Evolutionary conservation across 306 rosid genomes (phyloP), one percentile per base, ranked within the genome.

Genomic region (Abrus pulchellus): DNA sequence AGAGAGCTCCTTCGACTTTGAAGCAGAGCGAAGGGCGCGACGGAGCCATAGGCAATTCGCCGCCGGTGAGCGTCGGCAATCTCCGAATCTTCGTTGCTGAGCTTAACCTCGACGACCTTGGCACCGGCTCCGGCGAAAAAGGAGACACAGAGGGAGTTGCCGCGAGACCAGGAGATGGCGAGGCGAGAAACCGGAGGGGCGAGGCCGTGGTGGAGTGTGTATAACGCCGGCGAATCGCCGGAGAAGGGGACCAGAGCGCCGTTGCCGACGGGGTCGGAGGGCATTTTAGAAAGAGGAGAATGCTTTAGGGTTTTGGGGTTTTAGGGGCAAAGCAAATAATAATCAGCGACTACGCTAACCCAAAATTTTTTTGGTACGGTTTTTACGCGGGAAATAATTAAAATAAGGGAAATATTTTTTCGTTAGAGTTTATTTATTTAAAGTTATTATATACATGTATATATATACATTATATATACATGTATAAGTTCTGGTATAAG

Each of bases 91-190:
- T 86, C 97, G 27, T 80, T 63, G 3, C 82, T 76, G 52, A 94
- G 92, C 83, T 85, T 89, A 40, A 94, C 89, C 86, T 94, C 99
- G 59, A 93, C 56, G 41, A 93, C 95, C 71, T 85, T 89, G 29
- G 97, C 94, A 3, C 91, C 93, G 0, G 34, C 69, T 13, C 78
- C 80, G 0, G 67, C 76, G 68, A 93, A 89, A 41, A 91, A 85
- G 14, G 99, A 89, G 70, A 95, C 88, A 69, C 92, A 93, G 55
- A 95, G 91, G 30, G 93, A 82, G 82, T 90, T 93, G 78, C 97
- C 99, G 74, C 88, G 88, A 74, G 91, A 84, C 97, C 97, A 95
- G 69, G 97, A 95, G 56, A 95, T 78, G 74, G 96, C 83, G 34
- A 91, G 56, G 77, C 95, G 88, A 78, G 89, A 84, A 72, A 92